Evolutionary conservation across 345 rosid genomes (phyloP), one percentile per base, ranked within the genome.

Genomic region (Hypericum perforatum): DNA sequence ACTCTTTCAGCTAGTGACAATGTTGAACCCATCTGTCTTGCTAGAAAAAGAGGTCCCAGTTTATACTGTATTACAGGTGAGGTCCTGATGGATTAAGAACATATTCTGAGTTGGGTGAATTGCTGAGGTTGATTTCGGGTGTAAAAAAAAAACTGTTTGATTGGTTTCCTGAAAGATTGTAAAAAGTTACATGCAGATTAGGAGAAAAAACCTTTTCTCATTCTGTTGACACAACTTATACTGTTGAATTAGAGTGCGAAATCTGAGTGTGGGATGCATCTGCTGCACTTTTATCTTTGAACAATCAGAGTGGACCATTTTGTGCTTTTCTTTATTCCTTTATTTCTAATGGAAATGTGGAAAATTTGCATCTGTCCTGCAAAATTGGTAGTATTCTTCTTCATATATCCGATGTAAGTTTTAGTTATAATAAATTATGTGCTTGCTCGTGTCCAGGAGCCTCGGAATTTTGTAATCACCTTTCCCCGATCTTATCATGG

Each of bases 1-100:
- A 44, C 96, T 91, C 43, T 91, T 91, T 71, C 98, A 91, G 71
- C 89, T 91, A n/a, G 95, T 91, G 43, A 91, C 98, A 50, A 84
- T 86, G 95, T 68, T 91, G 75, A 82, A 86, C 63, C 98, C 98
- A 36, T 80, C 96, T 10, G 84, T 86, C 44, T 64, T 91, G 76
- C 87, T 73, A 71, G 84, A 82, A 68, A 86, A 79, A 53, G 77
- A 77, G 51, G 96, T 90, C 70, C 87, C 94, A 11, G 98, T 86
- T 52, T 90, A 90, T 66, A 84, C 77, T 57, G 77, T 86, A 58
- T 57, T 84, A 64, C 98, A 90, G 94, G 98, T 65, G 76, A 69
- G 66, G 62, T 53, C 52, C 41, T 3, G 59, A 53, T 49, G 44
- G 57, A 43, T 61, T 22, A 43, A 52, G 37, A 22, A 11, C 29